Base-by-base conservation (phyloP, 2,329 filamentous ascomycete species). In the Chalaropsis thielavioides region DNA sequence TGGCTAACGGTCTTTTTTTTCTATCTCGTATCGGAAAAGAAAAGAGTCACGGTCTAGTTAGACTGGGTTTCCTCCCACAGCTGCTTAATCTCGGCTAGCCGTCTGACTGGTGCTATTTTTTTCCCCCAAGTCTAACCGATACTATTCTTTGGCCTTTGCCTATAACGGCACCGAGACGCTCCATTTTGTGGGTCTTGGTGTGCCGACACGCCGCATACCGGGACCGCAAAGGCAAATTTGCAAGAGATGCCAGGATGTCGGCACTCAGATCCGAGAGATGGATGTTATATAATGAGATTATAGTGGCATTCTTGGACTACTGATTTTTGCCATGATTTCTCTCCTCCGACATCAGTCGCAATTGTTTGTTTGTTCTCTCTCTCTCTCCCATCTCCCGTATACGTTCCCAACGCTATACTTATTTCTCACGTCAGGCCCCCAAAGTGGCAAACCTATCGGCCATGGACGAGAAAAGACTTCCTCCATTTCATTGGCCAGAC, bases 201-300 rank as follows among this genome's bases (percentile, higher is more conserved):
- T 43, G 62, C 62, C 62, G 62, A 63, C 19, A 49, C 44, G 49
- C 46, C 24, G 62, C 49, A n/a, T 38, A 19, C 24, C 62, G 62
- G 62, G 35, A 63, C 49, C 62, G 62, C 24, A 63, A 41, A 63
- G 62, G 49, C 49, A 54, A 63, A 58, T 15, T 58, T 38, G 27
- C 27, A n/a, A 13, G 27, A 38, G 27, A 8, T 17, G 22, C 35
- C 19, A 56, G 17, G 38, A 19, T 8, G 24, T 22, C 43, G 46
- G 24, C 35, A 41, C 15, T 24, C 35, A 43, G 22, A 31, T 2
- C 38, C 54, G 7, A 13, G n/a, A 38, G 54, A 17, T 11, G 27
- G 31, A 8, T 17, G 8, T 46, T 54, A 51, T 27, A 51, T 51
- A 51, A 51, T 41, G 19, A 44, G 4, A n/a, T 27, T 11, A 31